Base-by-base conservation (phyloP, 768 basidiomycete genomes). In the Amanita exitialis region DNA sequence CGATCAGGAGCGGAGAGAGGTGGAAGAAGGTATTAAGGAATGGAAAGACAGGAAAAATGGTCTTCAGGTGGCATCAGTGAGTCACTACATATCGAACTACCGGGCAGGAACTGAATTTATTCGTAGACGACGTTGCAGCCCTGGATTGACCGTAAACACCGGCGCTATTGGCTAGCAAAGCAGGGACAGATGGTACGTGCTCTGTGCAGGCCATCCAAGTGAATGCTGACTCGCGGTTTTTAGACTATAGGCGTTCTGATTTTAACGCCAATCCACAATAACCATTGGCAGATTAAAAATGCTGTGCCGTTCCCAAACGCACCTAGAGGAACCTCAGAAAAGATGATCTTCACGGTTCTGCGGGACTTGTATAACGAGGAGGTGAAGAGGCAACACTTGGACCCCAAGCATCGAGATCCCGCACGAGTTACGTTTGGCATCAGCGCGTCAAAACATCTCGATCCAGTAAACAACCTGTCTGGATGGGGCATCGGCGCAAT, bases 21-120 rank as follows among this genome's bases (percentile, higher is more conserved):
- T 81, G 13, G 77, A 84, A 48, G 61, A 72, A 43, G 75, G 78
- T 35, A 74, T 85, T 32, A 53, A 58, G 30, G 73, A 75, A 16
- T 87, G 82, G 84, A 76, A 75, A 59, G 65, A 64, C 36, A 60
- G 61, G 45, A 71, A 76, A 47, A 69, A 68, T 37, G 82, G 83
- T 2, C 68, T 78, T 30, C 83, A 86, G 64, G 71, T 86, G 30
- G 75, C 74, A 0, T 71, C 73, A 5, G 69, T 70, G 49, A 28
- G 69, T 58, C 35, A 32, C 12, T 43, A n/a, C 0, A 13, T 13
- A 20, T 21, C 9, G 32, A 36, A 32, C 8, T 27, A 30, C 10
- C 20, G 35, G 20, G 44, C 4, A 6, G 6, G 21, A 20, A 15
- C 50, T 53, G 44, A 28, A 32, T n/a, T 38, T 13, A n/a, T 6